Evolutionary conservation across 2,329 filamentous ascomycete species (phyloP), one percentile per base, ranked within the genome.

Genomic region (Daldinia sp.): DNA sequence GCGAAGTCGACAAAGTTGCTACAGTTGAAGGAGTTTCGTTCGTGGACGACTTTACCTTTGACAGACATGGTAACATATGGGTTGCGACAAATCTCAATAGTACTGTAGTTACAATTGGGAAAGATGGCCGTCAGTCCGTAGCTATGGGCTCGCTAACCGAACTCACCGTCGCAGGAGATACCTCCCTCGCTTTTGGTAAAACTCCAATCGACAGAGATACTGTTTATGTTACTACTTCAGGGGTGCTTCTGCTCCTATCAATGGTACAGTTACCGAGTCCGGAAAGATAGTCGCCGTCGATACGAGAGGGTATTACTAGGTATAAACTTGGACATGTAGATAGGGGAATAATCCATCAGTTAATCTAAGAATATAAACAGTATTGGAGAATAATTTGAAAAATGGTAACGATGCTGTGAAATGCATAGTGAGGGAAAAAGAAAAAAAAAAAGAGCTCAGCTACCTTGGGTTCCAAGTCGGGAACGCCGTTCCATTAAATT

Each of bases 251-350:
- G 39, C 11, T 13, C 68, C 68, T 8, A 58, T 68, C 10, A 67
- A 69, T 58, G 67, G 69, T 0, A 63, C 61, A 8, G 58, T 61
- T 2, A 63, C 35, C 1, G 64, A 66, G 43, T 63, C 65, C 1
- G 68, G 62, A 11, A 65, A 68, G 25, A 53, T 70, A 19, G 51
- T 70, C 11, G 64, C 69, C 41, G 53, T 68, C 32, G 58, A 67
- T 50, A 54, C 61, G 13, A 39, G 41, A 35, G 48, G 47, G n/a
- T 51, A 51, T 25, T 48, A 41, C 25, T 54, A 49, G 48, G 15
- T n/a, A 34, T 21, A 54, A 17, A 11, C 2, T 29, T 27, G 13
- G 39, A 15, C 6, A n/a, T 27, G 49, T 41, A 52, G 32, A 6
- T 35, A 15, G 3, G 9, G 32, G 4, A n/a, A n/a, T n/a, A n/a